Evolutionary conservation across 495 filamentous ascomycete genomes (phyloP).

Genomic region (Cudoniella acicularis): DNA sequence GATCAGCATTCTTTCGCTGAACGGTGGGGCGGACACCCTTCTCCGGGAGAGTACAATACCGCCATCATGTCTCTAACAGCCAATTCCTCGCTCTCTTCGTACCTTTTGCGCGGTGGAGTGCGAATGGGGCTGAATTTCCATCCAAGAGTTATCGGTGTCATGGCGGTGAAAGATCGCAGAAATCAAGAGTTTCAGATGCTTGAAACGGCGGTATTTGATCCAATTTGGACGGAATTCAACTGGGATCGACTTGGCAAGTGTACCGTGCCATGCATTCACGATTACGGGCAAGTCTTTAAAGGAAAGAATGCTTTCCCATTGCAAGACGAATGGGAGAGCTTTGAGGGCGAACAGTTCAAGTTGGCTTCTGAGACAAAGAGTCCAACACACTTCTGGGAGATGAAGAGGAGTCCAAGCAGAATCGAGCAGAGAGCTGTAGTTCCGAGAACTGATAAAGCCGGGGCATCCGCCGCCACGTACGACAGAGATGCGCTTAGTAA

Average conservation of each 20-base stretch:
- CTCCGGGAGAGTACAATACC: slow-evolving; percentile 55
- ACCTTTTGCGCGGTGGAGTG: slow-evolving; percentile 52
- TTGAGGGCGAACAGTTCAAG: slow-evolving; percentile 35
- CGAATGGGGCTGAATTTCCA: slow-evolving; percentile 59
- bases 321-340: slow-evolving; percentile 51
- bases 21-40: slow-evolving; percentile 51
- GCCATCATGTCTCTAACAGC: slow-evolving; percentile 54
- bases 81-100: slow-evolving; percentile 51
- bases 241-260: slow-evolving; percentile 48
- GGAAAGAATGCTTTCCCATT: slow-evolving; percentile 36
- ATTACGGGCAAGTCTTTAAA: slow-evolving; percentile 49
- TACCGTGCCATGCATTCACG: slow-evolving; percentile 50
- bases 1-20: slow-evolving; percentile 50
- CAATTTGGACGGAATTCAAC: slow-evolving; percentile 57
- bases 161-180: slow-evolving; percentile 52
- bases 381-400: slow-evolving; percentile 20
- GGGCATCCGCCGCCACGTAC: not conserved
- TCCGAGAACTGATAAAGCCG: not conserved
- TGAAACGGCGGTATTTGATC: slow-evolving; percentile 54
- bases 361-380: not conserved
- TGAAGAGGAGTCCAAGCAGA: not conserved
- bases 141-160: slow-evolving; percentile 49
- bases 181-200: slow-evolving; percentile 52
- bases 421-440: slow-evolving; percentile 8
- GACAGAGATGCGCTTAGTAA: slow-evolving; percentile 17